Conservation (phyloP, 305 asterid genomes). For the Fraxinus ornus region DNA sequence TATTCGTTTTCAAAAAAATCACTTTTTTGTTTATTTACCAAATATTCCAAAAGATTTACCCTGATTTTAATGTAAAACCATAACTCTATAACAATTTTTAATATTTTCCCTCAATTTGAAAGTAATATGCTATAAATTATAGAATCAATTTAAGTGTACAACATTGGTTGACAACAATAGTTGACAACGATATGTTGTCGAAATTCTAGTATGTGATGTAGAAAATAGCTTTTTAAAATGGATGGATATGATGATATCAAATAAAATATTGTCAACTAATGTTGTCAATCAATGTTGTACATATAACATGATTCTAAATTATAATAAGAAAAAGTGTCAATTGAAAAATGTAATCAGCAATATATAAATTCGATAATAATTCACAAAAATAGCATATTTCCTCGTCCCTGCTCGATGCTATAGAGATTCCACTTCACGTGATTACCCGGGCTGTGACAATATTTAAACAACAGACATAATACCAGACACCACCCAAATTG, state of each 20-base stretch:
- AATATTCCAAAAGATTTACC: background rate
- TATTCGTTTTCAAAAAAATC: no score
- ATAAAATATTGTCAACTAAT: no score
- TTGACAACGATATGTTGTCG: no score
- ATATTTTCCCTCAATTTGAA: background rate
- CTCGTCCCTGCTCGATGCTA: background rate
- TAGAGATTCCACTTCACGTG: background rate
- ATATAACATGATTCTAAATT: no score
- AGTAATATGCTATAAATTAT: background rate
- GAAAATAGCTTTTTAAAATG: no score
- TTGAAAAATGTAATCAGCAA: background rate
- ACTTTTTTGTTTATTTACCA: no score
- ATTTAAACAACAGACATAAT: background rate
- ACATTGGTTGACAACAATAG: no score
- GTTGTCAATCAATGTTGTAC: no score
- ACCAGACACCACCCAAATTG: constrained; percentile 11
- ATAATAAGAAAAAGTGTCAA: background rate
- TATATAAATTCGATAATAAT: background rate
- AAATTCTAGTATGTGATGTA: no score
- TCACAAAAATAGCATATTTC: background rate
- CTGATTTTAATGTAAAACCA: background rate
- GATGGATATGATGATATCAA: no score
- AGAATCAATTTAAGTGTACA: background rate
- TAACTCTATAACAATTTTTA: background rate
- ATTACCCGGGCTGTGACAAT: background rate